Percentiles rank a stretch among this genome's conserved stretches.
Evolutionary conservation across 257 asterid species (phyloP).

Genomic region (Henckelia pumila): DNA sequence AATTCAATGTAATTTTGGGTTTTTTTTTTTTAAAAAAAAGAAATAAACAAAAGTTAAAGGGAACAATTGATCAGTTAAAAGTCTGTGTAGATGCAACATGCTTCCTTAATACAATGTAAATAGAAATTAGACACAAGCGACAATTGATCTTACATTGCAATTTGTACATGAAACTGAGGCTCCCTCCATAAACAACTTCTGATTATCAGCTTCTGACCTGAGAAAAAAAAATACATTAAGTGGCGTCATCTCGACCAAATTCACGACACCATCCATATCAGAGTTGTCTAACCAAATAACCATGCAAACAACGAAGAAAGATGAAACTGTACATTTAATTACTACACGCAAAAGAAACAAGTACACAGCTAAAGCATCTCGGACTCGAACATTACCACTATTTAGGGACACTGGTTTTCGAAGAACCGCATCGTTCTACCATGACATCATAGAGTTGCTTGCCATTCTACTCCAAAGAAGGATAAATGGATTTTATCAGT

Average conservation of each 20-base stretch:
- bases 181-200: conserved; percentile 2
- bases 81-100: not conserved
- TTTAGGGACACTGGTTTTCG: conserved; percentile 76
- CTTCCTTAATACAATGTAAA: not conserved
- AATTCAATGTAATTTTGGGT: not conserved
- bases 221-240: not conserved
- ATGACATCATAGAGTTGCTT: conserved; percentile 78
- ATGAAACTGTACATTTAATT: not conserved
- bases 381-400: conserved; percentile 23
- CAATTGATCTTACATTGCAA: conserved; percentile 9
- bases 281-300: not conserved
- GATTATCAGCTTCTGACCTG: conserved; percentile 23
- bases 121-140: conserved; percentile 6
- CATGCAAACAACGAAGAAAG: not conserved
- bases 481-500: conserved; percentile 14
- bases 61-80: too few species aligned
- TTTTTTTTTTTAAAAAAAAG: too few species aligned
- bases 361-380: conserved; percentile 13
- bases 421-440: conserved; percentile 80
- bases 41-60: not conserved
- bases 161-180: conserved; percentile 15
- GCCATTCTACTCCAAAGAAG: conserved; percentile 47
- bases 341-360: not conserved
- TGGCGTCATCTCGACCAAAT: not conserved
- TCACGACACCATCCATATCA: not conserved